Evolutionary conservation across 2,329 filamentous ascomycete genomes (phyloP).

Genomic region (Madurella fahalii): DNA sequence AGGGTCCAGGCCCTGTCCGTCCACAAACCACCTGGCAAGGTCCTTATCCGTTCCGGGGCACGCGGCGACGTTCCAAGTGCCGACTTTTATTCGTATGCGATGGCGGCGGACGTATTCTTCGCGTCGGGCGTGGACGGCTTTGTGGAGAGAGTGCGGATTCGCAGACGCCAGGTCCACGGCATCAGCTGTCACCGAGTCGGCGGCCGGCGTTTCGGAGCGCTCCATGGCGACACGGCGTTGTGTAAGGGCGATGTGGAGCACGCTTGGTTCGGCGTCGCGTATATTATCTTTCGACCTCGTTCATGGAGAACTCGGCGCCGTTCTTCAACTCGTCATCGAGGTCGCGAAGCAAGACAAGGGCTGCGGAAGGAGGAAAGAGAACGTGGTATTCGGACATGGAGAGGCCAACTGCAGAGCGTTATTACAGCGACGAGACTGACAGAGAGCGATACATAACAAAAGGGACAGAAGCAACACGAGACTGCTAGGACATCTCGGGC

Average conservation of each 20-base stretch:
- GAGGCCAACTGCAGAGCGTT: too few species aligned
- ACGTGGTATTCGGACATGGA: too few species aligned
- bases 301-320: neutral
- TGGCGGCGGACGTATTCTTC: conserved; percentile 74
- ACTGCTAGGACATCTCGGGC: too few species aligned
- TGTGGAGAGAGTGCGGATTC: conserved; percentile 54
- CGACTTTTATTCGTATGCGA: conserved; percentile 79
- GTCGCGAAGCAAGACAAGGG: too few species aligned
- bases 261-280: neutral
- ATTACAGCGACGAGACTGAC: too few species aligned
- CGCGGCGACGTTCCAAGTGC: conserved; percentile 91
- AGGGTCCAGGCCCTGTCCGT: conserved; percentile 66
- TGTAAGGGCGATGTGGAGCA: neutral
- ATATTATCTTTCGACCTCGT: neutral
- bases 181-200: conserved; percentile 31
- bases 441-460: too few species aligned
- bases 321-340: too few species aligned
- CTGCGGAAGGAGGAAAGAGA: too few species aligned
- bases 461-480: too few species aligned
- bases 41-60: conserved; percentile 84
- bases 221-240: conserved; percentile 10
- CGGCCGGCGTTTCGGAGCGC: conserved; percentile 12
- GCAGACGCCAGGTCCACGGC: conserved; percentile 42
- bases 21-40: conserved; percentile 81
- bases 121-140: conserved; percentile 66